A percentile compares a stretch with the other conserved stretches of the same genome.
Evolutionary conservation across 495 filamentous ascomycete species (phyloP).

Genomic region (Acidiella bohemica): DNA sequence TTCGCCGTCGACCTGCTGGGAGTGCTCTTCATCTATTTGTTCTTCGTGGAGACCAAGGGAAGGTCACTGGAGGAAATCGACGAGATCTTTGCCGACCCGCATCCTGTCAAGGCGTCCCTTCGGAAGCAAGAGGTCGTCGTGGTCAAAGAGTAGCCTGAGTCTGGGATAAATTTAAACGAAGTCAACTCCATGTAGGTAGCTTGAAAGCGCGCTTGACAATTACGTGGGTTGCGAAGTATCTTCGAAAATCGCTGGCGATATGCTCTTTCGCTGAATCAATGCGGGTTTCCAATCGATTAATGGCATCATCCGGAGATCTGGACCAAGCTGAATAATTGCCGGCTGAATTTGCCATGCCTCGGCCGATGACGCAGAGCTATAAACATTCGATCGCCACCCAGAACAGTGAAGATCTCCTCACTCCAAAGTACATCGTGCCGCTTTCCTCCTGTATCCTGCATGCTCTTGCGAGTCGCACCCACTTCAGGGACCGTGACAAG

Average conservation of each 20-base stretch:
- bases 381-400: no score
- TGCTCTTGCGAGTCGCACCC: no score
- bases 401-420: no score
- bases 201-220: no score
- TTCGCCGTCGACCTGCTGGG: not conserved
- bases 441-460: no score
- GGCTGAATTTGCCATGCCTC: not conserved
- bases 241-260: no score
- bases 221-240: no score
- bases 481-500: no score
- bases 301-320: constrained; percentile 1
- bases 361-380: constrained; percentile 1
- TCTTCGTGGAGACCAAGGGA: constrained; percentile 54
- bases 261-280: no score
- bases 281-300: no score
- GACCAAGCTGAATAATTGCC: not conserved
- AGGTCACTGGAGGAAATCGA: constrained; percentile 55
- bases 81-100: constrained; percentile 39
- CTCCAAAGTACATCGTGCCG: no score
- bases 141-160: not conserved
- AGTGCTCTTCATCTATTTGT: constrained; percentile 41
- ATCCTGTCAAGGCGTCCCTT: constrained; percentile 2
- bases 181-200: no score
- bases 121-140: constrained; percentile 4
- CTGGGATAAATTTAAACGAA: not conserved